Conservation (phyloP, 148 eudicot species). For the Nepenthes mirabilis region DNA sequence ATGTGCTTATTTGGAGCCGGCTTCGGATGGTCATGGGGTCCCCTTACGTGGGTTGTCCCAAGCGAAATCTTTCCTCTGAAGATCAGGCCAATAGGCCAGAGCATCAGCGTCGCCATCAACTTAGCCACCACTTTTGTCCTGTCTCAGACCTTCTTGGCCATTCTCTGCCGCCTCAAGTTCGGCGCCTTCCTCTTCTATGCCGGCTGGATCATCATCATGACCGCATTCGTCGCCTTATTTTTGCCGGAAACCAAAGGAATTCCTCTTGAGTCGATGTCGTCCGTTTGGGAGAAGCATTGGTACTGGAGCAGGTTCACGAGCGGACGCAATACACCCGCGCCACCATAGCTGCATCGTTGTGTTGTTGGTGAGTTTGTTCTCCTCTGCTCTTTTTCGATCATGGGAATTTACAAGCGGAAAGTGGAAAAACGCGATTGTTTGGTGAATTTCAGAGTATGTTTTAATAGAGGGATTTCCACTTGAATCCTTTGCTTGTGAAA, state of each 20-base stretch:
- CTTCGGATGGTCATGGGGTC: conserved; percentile 51
- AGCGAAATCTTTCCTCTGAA: conserved; percentile 33
- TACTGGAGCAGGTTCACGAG: conserved; percentile 20
- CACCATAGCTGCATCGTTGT: too few species aligned
- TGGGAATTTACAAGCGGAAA: too few species aligned
- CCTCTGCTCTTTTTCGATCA: too few species aligned
- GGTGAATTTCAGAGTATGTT: too few species aligned
- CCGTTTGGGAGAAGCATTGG: conserved; percentile 32
- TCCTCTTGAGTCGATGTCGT: conserved; percentile 18
- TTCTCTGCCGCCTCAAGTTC: conserved; percentile 30
- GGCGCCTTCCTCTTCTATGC: conserved; percentile 26
- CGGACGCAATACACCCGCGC: neutral
- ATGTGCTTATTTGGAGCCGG: conserved; percentile 23
- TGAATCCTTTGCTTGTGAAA: too few species aligned
- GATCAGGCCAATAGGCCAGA: conserved; percentile 22
- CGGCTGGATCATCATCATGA: conserved; percentile 14
- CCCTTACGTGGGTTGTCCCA: conserved; percentile 30
- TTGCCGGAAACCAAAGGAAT: conserved; percentile 35
- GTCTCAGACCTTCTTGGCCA: conserved; percentile 23
- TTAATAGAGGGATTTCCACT: too few species aligned
- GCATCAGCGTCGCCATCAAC: conserved; percentile 24
- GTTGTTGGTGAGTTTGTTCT: too few species aligned
- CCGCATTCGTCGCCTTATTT: conserved; percentile 17
- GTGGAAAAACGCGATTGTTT: too few species aligned
- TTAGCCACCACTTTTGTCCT: conserved; percentile 23